Evolutionary conservation across 2,329 filamentous ascomycete species (phyloP).

Genomic region (Fusarium duplospermum): DNA sequence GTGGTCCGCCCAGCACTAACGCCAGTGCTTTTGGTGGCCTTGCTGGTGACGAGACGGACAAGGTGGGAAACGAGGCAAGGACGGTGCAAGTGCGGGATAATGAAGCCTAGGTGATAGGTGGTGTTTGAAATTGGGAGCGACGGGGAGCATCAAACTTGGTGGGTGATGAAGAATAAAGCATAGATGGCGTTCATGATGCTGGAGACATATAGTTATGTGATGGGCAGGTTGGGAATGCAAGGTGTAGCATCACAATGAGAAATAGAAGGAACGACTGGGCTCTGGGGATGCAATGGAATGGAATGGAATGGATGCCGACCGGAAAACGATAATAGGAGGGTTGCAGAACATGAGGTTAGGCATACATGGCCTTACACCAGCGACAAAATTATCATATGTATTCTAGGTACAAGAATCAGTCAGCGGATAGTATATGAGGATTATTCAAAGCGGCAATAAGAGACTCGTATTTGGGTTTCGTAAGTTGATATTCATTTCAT

Average conservation of each 20-base stretch:
- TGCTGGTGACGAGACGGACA: constrained; percentile 45
- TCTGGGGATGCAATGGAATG: background rate
- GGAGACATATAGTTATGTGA: background rate
- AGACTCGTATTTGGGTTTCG: background rate
- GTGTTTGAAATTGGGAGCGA: background rate
- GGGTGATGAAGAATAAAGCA: constrained; percentile 47
- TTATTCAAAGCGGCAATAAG: background rate
- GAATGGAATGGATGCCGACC: background rate
- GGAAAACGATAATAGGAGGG: background rate
- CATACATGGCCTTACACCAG: background rate
- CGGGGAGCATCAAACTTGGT: background rate
- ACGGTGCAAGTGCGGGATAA: constrained; percentile 45
- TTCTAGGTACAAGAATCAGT: background rate
- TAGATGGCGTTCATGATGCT: constrained; percentile 22
- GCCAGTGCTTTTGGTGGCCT: constrained; percentile 63
- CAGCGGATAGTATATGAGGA: background rate
- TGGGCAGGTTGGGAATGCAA: background rate
- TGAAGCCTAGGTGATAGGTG: constrained; percentile 42
- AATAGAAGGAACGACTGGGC: background rate
- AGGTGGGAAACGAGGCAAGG: constrained; percentile 30
- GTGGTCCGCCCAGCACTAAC: constrained; percentile 72
- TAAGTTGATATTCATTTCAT: background rate
- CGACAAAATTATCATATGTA: background rate
- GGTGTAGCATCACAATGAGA: background rate
- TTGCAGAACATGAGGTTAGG: background rate